Percentiles rank a stretch among this genome's conserved stretches.
Evolutionary conservation across 2,329 filamentous ascomycete genomes (phyloP).

Genomic region (Trichocomaceae sp.): DNA sequence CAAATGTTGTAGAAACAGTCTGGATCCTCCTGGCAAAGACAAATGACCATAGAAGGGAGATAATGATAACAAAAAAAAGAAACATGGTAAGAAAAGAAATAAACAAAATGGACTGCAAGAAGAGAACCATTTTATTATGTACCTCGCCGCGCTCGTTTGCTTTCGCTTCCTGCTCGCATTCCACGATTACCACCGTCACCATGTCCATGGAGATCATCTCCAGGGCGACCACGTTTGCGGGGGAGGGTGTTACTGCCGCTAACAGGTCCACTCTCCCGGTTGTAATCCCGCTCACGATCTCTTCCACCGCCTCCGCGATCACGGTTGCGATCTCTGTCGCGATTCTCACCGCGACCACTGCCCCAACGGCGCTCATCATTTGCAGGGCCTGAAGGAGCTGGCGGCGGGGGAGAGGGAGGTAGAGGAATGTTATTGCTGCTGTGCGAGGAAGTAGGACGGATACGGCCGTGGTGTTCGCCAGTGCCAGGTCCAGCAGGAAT

Average conservation of each 20-base stretch:
- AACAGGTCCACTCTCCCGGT: slow-evolving; percentile 29
- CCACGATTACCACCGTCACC: slow-evolving; percentile 28
- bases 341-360: slow-evolving; percentile 26
- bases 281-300: slow-evolving; percentile 27
- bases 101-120: neutral
- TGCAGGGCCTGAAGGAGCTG: slow-evolving; percentile 15
- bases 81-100: neutral
- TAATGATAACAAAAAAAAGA: neutral
- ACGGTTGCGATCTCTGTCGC: slow-evolving; percentile 32
- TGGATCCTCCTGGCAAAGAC: neutral
- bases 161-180: slow-evolving; percentile 35
- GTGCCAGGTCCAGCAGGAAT: slow-evolving; percentile 17
- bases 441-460: slow-evolving; percentile 29
- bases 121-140: slow-evolving; percentile 17
- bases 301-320: slow-evolving; percentile 26
- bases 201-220: slow-evolving; percentile 27
- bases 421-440: slow-evolving; percentile 21
- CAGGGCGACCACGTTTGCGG: slow-evolving; percentile 34
- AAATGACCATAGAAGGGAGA: neutral
- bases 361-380: slow-evolving; percentile 32
- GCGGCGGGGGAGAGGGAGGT: slow-evolving; percentile 28
- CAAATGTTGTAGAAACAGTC: slow-evolving; percentile 1
- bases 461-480: slow-evolving; percentile 29
- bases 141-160: slow-evolving; percentile 37
- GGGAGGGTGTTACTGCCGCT: slow-evolving; percentile 23